Evolutionary conservation across 2,329 filamentous ascomycete species (phyloP).

Genomic region (Sporothrix globosa): DNA sequence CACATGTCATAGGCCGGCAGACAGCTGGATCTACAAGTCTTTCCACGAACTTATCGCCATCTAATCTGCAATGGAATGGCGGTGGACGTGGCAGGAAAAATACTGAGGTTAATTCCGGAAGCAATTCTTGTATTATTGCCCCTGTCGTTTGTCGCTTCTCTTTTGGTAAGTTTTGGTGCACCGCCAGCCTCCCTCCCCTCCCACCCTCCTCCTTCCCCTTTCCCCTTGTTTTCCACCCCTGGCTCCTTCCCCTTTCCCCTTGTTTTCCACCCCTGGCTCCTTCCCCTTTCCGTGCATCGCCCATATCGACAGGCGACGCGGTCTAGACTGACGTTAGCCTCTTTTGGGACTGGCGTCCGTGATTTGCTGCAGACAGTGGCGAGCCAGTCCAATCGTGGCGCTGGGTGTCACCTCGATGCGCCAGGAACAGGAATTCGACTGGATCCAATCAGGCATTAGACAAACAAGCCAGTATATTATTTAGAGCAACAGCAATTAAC

Average conservation of each 20-base stretch:
- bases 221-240: neutral
- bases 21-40: neutral
- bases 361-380: conserved; percentile 23
- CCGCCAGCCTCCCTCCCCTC: neutral
- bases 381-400: conserved; percentile 16
- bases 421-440: conserved; percentile 25
- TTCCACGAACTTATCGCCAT: conserved; percentile 11
- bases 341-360: conserved; percentile 32
- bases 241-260: neutral
- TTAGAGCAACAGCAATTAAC: neutral
- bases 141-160: neutral
- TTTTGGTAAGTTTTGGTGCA: neutral
- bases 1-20: neutral
- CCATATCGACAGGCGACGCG: conserved; percentile 19
- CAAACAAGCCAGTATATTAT: neutral
- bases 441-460: conserved; percentile 10
- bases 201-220: neutral
- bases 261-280: conserved; percentile 6
- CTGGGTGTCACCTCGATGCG: conserved; percentile 20
- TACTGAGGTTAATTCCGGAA: neutral
- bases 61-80: conserved; percentile 21
- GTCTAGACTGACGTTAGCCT: conserved; percentile 31
- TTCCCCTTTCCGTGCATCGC: conserved; percentile 17
- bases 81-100: neutral
- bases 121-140: conserved; percentile 7